A percentile compares a stretch with the other conserved stretches of the same genome.
Evolutionary conservation across 2,329 filamentous ascomycete species (phyloP).

Genomic region (Phoma sp.): DNA sequence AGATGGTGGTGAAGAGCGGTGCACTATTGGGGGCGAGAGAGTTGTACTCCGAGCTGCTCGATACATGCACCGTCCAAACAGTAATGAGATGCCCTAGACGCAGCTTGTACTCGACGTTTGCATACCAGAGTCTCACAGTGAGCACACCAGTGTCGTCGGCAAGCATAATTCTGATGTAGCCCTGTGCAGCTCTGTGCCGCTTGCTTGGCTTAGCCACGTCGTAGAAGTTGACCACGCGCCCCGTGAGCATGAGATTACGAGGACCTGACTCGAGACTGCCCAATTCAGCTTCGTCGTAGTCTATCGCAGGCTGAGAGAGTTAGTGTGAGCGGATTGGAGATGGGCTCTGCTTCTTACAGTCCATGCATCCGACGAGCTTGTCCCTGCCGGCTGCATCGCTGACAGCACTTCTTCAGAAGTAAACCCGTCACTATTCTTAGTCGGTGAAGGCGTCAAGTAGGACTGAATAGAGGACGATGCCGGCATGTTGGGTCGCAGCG

Average conservation of each 20-base stretch:
- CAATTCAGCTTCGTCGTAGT: slow-evolving; percentile 58
- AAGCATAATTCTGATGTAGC: slow-evolving; percentile 61
- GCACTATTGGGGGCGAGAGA: slow-evolving; percentile 52
- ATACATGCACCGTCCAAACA: slow-evolving; percentile 63
- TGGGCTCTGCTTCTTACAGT: slow-evolving; percentile 7
- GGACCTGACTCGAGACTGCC: slow-evolving; percentile 58
- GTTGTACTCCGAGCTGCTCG: slow-evolving; percentile 52
- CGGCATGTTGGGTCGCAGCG: slow-evolving; percentile 36
- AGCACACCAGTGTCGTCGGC: slow-evolving; percentile 62
- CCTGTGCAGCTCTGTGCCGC: slow-evolving; percentile 54
- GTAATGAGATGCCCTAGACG: slow-evolving; percentile 62
- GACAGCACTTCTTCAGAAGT: slow-evolving; percentile 55
- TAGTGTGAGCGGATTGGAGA: not conserved
- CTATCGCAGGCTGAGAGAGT: slow-evolving; percentile 51
- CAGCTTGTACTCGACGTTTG: slow-evolving; percentile 49
- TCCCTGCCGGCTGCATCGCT: slow-evolving; percentile 42
- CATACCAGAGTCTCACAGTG: slow-evolving; percentile 62
- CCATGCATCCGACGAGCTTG: slow-evolving; percentile 18
- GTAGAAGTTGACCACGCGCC: slow-evolving; percentile 63
- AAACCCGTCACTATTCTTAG: slow-evolving; percentile 58
- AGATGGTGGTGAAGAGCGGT: slow-evolving; percentile 61
- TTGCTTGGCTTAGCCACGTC: slow-evolving; percentile 52
- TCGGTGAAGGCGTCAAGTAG: slow-evolving; percentile 45
- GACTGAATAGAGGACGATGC: slow-evolving; percentile 51
- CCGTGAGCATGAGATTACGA: slow-evolving; percentile 58